These are phyloP conservation scores for Suhomyces faveliae DNA, from an alignment of 805 yeast genomes.

Conservation along the genomic window DNA sequence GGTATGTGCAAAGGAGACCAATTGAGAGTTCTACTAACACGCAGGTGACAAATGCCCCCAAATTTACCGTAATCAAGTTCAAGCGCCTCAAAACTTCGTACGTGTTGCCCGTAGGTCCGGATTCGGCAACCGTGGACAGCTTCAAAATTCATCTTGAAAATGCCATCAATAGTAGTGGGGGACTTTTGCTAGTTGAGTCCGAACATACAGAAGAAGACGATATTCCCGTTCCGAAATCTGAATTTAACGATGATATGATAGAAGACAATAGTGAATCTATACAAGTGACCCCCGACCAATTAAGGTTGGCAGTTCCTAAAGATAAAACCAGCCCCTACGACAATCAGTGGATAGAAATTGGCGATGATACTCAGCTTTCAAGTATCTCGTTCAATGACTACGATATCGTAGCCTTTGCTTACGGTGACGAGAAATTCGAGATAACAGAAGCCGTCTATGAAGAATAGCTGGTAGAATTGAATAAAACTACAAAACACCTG, in stretches of 20 bases:
- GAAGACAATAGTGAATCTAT: conserved; percentile 1
- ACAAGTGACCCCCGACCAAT: conserved; percentile 14
- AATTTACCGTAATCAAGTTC: conserved; percentile 34
- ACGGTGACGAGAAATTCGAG: conserved; percentile 33
- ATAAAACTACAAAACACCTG: not conserved
- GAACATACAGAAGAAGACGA: conserved; percentile 15
- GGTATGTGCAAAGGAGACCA: not conserved
- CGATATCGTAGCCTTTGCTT: conserved; percentile 42
- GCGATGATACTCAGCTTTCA: conserved; percentile 27
- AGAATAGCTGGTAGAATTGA: conserved; percentile 15
- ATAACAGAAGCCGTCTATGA: conserved; percentile 37
- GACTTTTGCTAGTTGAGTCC: conserved; percentile 27
- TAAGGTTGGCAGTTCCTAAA: conserved; percentile 43
- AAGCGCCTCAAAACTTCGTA: conserved; percentile 33
- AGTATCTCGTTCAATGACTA: conserved; percentile 37
- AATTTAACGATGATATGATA: conserved; percentile 5
- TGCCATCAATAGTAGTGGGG: conserved; percentile 50
- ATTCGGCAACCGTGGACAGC: not conserved
- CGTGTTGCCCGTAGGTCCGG: conserved; percentile 20
- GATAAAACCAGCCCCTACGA: conserved; percentile 35
- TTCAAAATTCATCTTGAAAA: conserved; percentile 11
- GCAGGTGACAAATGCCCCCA: conserved; percentile 2
- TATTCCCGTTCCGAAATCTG: conserved; percentile 20
- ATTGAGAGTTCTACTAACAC: not conserved
- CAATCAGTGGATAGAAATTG: conserved; percentile 35